phyloP scores from a whole-genome alignment of 176 grass and related monocot species.

The Musa beccarii region DNA sequence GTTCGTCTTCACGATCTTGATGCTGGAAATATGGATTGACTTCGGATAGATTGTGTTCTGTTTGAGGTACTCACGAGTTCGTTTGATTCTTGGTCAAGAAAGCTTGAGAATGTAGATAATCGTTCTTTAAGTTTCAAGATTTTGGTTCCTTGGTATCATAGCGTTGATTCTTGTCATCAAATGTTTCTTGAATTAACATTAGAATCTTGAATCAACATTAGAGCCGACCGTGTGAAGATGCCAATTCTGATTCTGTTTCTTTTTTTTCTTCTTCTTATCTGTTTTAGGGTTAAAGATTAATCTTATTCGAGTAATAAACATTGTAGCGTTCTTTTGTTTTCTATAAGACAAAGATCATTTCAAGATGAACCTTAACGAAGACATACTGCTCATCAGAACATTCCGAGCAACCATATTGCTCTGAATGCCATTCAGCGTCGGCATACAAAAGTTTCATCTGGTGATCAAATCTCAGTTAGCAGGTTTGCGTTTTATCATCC shows the following conservation, averaged over 20 bases:
- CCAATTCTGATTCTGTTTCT: too few species aligned
- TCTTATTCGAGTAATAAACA: too few species aligned
- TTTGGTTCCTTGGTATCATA: not conserved
- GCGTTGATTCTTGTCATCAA: not conserved
- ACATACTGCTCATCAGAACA: constrained; percentile 60
- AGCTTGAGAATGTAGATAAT: not conserved
- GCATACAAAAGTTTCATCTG: constrained; percentile 83
- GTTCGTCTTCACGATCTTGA: not conserved
- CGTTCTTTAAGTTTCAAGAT: not conserved
- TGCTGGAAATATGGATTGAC: not conserved
- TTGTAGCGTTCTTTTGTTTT: not conserved
- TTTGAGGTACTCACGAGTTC: not conserved
- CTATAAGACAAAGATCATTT: not conserved
- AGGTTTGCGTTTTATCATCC: constrained; percentile 35
- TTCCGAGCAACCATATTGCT: constrained; percentile 53
- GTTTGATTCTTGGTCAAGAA: not conserved
- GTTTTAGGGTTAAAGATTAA: too few species aligned
- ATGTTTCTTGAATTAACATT: too few species aligned
- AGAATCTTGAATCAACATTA: too few species aligned
- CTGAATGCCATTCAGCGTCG: constrained; percentile 90
- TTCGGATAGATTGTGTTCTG: not conserved
- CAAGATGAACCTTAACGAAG: constrained; percentile 51
- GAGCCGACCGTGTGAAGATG: too few species aligned
- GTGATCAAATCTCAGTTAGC: constrained; percentile 65
- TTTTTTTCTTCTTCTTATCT: too few species aligned